Conservation (phyloP, 805 yeast species). For the Spathaspora gorwiae region DNA sequence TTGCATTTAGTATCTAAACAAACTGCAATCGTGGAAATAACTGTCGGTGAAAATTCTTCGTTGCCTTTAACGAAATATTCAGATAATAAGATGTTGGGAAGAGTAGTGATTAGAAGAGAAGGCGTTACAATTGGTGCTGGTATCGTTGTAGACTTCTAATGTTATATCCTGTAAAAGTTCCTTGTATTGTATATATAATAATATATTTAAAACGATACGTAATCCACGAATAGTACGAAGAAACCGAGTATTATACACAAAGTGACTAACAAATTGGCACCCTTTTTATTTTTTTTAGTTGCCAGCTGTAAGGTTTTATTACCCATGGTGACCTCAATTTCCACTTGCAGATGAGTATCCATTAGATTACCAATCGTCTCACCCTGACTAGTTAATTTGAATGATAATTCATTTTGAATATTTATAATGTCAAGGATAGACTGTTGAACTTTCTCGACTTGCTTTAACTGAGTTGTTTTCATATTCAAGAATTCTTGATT, state of each 20-base stretch:
- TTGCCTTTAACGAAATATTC: slow-evolving; percentile 50
- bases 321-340: slow-evolving; percentile 63
- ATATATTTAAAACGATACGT: slow-evolving; percentile 16
- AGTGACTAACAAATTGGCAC: slow-evolving; percentile 34
- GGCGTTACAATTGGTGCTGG: slow-evolving; percentile 72
- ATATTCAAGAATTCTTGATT: slow-evolving; percentile 51
- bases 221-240: slow-evolving; percentile 33
- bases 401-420: slow-evolving; percentile 67
- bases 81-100: slow-evolving; percentile 51
- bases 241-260: slow-evolving; percentile 31
- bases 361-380: slow-evolving; percentile 60
- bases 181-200: not conserved
- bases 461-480: slow-evolving; percentile 56
- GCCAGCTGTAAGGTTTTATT: slow-evolving; percentile 69
- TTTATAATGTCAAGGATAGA: slow-evolving; percentile 70
- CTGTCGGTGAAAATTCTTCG: slow-evolving; percentile 41
- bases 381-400: slow-evolving; percentile 69
- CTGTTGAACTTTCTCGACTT: slow-evolving; percentile 55
- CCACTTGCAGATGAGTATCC: slow-evolving; percentile 64
- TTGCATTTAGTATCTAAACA: slow-evolving; percentile 59
- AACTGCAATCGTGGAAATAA: slow-evolving; percentile 54
- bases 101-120: slow-evolving; percentile 66
- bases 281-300: slow-evolving; percentile 53
- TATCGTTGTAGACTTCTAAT: slow-evolving; percentile 24
- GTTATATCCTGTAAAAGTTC: not conserved